phyloP scores from a whole-genome alignment of 2,329 filamentous ascomycete genomes.

The Sarocladiaceae sp. region DNA sequence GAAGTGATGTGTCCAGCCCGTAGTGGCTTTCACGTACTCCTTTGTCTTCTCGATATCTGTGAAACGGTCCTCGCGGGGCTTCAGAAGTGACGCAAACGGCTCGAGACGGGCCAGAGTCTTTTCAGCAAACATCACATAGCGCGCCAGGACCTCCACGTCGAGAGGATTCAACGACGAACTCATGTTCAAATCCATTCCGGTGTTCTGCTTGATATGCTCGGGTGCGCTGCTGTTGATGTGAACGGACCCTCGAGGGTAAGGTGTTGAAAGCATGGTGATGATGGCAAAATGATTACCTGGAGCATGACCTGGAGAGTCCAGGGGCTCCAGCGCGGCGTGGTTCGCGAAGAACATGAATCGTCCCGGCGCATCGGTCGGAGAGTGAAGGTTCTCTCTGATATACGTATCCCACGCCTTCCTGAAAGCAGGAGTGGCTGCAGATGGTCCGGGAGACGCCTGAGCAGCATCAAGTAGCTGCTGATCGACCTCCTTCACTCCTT shows the following conservation, averaged over 20 bases:
- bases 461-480: not conserved
- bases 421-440: not conserved
- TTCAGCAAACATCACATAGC: constrained; percentile 35
- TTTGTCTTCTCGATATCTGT: constrained; percentile 21
- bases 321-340: not conserved
- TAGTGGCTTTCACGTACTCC: constrained; percentile 25
- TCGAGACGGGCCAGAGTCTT: constrained; percentile 22
- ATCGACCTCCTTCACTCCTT: not conserved
- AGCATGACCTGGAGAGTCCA: too few relatives aligned
- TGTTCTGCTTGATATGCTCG: not conserved
- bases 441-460: not conserved
- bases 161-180: constrained; percentile 34
- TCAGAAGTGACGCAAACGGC: constrained; percentile 32
- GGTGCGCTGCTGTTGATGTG: constrained; percentile 35
- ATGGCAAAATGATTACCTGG: not conserved
- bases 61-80: constrained; percentile 14
- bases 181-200: not conserved
- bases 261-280: not conserved
- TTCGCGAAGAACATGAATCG: not conserved
- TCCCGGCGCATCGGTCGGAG: not conserved
- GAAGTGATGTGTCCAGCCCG: constrained; percentile 38
- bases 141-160: constrained; percentile 46
- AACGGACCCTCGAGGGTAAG: constrained; percentile 40
- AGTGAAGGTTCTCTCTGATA: not conserved
- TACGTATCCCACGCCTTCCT: not conserved